These are phyloP conservation scores for Metarhizium rileyi DNA, from an alignment of 2,329 filamentous ascomycete genomes.

Conservation along the genomic window DNA sequence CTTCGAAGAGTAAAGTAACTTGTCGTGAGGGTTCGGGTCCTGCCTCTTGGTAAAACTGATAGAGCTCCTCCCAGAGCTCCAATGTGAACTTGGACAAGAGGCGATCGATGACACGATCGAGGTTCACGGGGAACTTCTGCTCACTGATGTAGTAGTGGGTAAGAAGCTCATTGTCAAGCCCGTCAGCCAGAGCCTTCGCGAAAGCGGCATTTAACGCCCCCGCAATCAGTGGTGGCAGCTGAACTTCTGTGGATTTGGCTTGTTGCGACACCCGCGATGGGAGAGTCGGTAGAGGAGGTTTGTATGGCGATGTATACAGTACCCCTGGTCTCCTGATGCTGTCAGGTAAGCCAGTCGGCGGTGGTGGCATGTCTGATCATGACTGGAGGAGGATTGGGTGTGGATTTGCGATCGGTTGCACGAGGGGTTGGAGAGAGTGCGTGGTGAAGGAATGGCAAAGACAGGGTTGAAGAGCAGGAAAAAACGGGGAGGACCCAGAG, in stretches of 20 bases:
- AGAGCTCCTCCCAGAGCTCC: constrained; percentile 27
- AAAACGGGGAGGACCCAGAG: background rate
- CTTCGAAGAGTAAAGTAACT: constrained; percentile 25
- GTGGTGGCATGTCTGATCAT: constrained; percentile 22
- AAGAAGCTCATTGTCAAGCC: constrained; percentile 25
- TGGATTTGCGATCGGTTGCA: background rate
- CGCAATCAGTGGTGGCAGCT: constrained; percentile 25
- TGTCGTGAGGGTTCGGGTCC: constrained; percentile 19
- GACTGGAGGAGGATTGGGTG: constrained; percentile 8
- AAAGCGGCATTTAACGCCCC: constrained; percentile 26
- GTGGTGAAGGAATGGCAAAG: background rate
- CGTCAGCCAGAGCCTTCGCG: constrained; percentile 23
- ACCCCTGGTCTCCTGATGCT: constrained; percentile 14
- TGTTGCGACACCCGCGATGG: constrained; percentile 19
- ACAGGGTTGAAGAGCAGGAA: background rate
- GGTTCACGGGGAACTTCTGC: constrained; percentile 21
- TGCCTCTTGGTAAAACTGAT: constrained; percentile 21
- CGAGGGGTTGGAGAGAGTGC: background rate
- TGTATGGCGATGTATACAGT: constrained; percentile 12
- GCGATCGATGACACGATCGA: constrained; percentile 26
- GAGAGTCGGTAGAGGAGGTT: constrained; percentile 25
- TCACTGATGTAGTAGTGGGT: constrained; percentile 27
- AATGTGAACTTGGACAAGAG: constrained; percentile 22
- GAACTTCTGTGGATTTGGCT: constrained; percentile 21
- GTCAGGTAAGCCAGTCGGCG: constrained; percentile 17